These are phyloP conservation scores for Emmonsiellopsis sp. DNA, from an alignment of 2,329 filamentous ascomycete species.

Conservation along the genomic window DNA sequence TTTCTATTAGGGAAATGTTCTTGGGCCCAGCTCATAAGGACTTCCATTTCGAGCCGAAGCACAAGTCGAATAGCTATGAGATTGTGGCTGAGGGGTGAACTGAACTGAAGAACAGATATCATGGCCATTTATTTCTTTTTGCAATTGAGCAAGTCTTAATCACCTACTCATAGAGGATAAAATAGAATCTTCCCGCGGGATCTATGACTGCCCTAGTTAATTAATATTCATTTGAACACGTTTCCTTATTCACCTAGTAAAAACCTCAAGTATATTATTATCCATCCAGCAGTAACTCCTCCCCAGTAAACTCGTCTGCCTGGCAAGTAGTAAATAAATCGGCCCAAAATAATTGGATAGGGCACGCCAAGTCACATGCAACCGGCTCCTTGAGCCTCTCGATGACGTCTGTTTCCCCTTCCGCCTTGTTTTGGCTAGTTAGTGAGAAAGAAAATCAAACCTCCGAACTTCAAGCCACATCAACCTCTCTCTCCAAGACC, in stretches of 20 bases:
- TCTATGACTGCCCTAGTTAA: no score
- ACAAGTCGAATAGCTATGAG: constrained; percentile 89
- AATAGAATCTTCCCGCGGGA: neutral
- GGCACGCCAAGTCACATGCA: constrained; percentile 6
- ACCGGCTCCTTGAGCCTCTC: neutral
- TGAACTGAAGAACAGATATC: neutral
- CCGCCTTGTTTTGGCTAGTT: constrained; percentile 2
- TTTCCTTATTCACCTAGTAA: neutral
- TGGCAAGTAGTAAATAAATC: neutral
- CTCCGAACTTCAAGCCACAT: neutral
- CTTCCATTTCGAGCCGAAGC: constrained; percentile 94
- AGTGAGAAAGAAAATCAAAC: neutral
- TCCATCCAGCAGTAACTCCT: neutral
- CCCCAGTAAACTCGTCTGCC: neutral
- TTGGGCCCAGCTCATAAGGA: constrained; percentile 80
- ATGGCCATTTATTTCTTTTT: neutral
- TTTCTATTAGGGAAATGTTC: constrained; percentile 78
- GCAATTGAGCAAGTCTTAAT: neutral
- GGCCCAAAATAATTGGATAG: neutral
- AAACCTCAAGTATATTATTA: no score
- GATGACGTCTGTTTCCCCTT: constrained; percentile 6
- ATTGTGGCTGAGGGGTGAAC: constrained; percentile 51
- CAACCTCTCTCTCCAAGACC: neutral
- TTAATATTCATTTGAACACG: neutral
- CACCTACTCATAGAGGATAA: neutral